phyloP scores from a whole-genome alignment of 2,329 filamentous ascomycete species.

The Neodidymelliopsis sp. region DNA sequence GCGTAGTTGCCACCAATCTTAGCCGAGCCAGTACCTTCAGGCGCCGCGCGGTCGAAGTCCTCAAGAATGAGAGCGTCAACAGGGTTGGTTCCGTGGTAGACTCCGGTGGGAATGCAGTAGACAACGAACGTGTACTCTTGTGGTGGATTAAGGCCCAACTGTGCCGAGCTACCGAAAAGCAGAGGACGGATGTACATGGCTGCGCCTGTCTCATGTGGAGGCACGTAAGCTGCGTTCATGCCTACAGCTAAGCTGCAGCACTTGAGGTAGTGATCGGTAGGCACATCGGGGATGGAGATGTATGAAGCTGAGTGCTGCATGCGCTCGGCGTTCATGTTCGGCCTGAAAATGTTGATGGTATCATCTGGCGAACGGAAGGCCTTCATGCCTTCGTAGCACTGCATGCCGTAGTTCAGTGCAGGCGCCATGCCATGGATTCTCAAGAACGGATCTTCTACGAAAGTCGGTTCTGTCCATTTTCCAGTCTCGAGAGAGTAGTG shows the following conservation, averaged over 20 bases:
- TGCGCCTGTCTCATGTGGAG: constrained; percentile 85
- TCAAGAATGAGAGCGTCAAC: constrained; percentile 90
- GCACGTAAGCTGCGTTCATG: constrained; percentile 89
- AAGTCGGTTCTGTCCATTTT: constrained; percentile 78
- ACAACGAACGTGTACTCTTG: constrained; percentile 93
- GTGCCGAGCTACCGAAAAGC: constrained; percentile 85
- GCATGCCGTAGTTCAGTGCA: constrained; percentile 92
- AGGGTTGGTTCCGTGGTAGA: constrained; percentile 89
- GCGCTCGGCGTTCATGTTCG: constrained; percentile 81
- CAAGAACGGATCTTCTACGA: constrained; percentile 84
- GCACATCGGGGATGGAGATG: constrained; percentile 83
- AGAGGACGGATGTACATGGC: constrained; percentile 93
- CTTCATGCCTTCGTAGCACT: constrained; percentile 98
- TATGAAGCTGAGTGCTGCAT: constrained; percentile 85
- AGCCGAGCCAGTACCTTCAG: constrained; percentile 86
- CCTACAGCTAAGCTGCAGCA: constrained; percentile 82
- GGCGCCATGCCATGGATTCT: constrained; percentile 95
- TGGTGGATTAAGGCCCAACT: constrained; percentile 84
- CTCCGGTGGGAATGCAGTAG: constrained; percentile 88
- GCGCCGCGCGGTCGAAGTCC: constrained; percentile 92
- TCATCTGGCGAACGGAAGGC: constrained; percentile 83
- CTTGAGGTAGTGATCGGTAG: constrained; percentile 76
- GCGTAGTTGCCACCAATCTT: constrained; percentile 98
- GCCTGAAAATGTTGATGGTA: constrained; percentile 85
- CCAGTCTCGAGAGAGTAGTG: constrained; percentile 78